These are phyloP conservation scores for Schwanniomyces occidentalis DNA, from an alignment of 805 yeast genomes.

Conservation along the genomic window DNA sequence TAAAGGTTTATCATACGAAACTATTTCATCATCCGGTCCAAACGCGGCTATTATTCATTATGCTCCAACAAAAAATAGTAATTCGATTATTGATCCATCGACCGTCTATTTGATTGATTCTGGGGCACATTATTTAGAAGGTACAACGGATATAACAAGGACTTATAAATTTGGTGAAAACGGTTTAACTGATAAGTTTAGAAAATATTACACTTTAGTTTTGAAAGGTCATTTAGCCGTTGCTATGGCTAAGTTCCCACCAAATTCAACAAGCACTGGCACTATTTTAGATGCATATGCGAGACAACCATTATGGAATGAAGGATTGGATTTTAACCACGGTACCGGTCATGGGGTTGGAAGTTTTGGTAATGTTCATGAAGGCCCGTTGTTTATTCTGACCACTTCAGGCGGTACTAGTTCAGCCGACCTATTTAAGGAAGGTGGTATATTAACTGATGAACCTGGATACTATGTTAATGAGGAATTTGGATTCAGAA, in stretches of 20 bases:
- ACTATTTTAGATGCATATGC: constrained; percentile 78
- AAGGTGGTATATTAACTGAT: constrained; percentile 79
- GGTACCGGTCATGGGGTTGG: constrained; percentile 99
- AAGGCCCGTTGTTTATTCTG: constrained; percentile 87
- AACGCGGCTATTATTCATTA: constrained; percentile 79
- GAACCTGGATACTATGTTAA: constrained; percentile 95
- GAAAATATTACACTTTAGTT: constrained; percentile 78
- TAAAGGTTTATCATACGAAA: constrained; percentile 71
- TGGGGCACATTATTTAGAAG: constrained; percentile 90
- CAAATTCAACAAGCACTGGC: constrained; percentile 67
- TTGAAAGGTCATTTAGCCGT: constrained; percentile 89
- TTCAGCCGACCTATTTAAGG: constrained; percentile 36
- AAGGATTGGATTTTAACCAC: constrained; percentile 85
- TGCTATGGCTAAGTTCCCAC: constrained; percentile 75
- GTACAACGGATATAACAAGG: constrained; percentile 95
- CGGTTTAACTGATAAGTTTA: constrained; percentile 51
- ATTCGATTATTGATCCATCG: constrained; percentile 61
- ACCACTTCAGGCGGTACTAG: constrained; percentile 52
- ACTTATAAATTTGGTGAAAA: constrained; percentile 64
- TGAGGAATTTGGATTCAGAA: constrained; percentile 85
- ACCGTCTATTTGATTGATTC: constrained; percentile 80
- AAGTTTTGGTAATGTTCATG: constrained; percentile 86
- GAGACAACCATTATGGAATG: constrained; percentile 76
- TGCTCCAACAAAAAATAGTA: constrained; percentile 60
- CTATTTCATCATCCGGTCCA: constrained; percentile 74